Base-by-base conservation (phyloP, 768 basidiomycete genomes). In the Xanthoconium stramineum region DNA sequence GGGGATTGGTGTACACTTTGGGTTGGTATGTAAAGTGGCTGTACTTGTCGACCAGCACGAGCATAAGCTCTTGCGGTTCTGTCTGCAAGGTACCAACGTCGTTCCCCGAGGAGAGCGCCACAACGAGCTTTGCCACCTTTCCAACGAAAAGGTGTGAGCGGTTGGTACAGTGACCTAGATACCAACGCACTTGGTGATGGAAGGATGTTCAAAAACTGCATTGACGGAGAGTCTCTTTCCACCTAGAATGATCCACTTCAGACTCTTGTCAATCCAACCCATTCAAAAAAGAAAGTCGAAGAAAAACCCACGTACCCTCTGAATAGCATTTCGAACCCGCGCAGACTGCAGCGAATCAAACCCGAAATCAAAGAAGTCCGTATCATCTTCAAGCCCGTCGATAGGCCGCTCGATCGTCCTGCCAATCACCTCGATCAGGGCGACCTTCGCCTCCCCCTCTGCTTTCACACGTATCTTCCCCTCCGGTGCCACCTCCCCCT, bases 261-360 rank as follows among this genome's bases (percentile, higher is more conserved):
- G n/a, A 14, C 24, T 24, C 24, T n/a, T 3, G 11, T 28, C 14
- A 24, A 24, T 24, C 52, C 17, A 50, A 19, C 52, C n/a, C 40
- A 69, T 61, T 63, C 17, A 70, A 13, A 65, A 37, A 54, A 60
- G 6, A 75, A 58, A 53, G 70, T 24, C 24, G 24, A 24, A 24
- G 24, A 24, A 24, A 20, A 74, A 46, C 13, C 5, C 43, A 50
- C 55, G 30, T 36, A 75, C 75, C 63, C 78, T 78, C 59, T 77
- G 77, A 43, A 75, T 64, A 3, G 69, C 67, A 61, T 83, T 84
- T 24, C 81, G 65, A 30, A 84, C 75, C n/a, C 80, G 69, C 5
- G 78, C 77, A 12, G 78, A 79, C 56, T 82, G 78, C 20, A 83
- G 61, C 9, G 82, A 82, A 62, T 84, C 80, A 32, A 84, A 71